Conservation (phyloP, 495 filamentous ascomycete species). For the Bombardia bombarda region DNA sequence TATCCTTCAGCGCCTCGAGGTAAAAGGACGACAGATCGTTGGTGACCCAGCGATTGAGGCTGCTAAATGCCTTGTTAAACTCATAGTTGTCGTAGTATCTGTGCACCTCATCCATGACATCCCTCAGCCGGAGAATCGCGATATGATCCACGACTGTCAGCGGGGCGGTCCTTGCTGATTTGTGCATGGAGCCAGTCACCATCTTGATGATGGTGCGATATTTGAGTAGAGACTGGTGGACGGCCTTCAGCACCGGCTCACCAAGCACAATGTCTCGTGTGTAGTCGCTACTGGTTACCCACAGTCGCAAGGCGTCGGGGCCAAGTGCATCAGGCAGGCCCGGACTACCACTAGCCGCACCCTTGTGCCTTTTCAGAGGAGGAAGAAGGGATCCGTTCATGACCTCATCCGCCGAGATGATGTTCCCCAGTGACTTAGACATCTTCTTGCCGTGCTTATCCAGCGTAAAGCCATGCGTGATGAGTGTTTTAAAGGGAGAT, state of each 20-base stretch:
- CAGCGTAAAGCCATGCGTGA: slow-evolving; percentile 93
- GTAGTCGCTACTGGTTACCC: slow-evolving; percentile 88
- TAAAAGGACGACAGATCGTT: slow-evolving; percentile 87
- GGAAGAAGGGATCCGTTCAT: slow-evolving; percentile 64
- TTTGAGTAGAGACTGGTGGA: slow-evolving; percentile 71
- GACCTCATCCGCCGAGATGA: slow-evolving; percentile 71
- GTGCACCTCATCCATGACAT: slow-evolving; percentile 51
- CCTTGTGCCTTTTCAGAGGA: slow-evolving; percentile 36
- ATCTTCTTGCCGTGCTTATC: slow-evolving; percentile 89
- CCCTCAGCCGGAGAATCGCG: slow-evolving; percentile 64
- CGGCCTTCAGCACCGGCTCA: slow-evolving; percentile 60
- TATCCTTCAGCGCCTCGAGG: slow-evolving; percentile 84
- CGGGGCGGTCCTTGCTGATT: slow-evolving; percentile 41
- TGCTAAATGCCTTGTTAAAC: slow-evolving; percentile 69
- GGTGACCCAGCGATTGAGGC: slow-evolving; percentile 71
- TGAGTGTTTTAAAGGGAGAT: slow-evolving; percentile 69
- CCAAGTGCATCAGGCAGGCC: slow-evolving; percentile 46
- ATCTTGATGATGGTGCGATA: slow-evolving; percentile 83
- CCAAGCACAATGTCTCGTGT: slow-evolving; percentile 78
- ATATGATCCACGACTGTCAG: slow-evolving; percentile 58
- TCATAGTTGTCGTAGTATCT: slow-evolving; percentile 61
- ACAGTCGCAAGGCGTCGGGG: slow-evolving; percentile 81
- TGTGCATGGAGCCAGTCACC: slow-evolving; percentile 68
- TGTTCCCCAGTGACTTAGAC: slow-evolving; percentile 96
- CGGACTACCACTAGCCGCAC: slow-evolving; percentile 8